These are phyloP conservation scores for Dryas alaskensis DNA, from an alignment of 306 rosid species.

Conservation along the genomic window DNA sequence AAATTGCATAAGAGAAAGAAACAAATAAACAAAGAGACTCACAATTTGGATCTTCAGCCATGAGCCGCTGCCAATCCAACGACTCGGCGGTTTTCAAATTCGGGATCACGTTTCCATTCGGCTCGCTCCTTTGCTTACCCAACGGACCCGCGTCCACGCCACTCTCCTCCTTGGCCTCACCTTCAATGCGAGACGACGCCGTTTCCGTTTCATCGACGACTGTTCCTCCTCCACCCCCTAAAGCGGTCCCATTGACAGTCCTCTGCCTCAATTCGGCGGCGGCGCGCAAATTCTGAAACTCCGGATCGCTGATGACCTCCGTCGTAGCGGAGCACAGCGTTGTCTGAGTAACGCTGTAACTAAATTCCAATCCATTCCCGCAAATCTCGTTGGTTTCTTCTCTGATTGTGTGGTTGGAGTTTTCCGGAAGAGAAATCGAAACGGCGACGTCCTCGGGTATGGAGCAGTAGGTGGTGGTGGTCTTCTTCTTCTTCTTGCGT, in stretches of 20 bases:
- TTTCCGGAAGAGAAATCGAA: background rate
- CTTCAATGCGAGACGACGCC: constrained; percentile 30
- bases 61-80: constrained; percentile 84
- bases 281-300: constrained; percentile 33
- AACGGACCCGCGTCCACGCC: constrained; percentile 30
- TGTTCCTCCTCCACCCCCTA: constrained; percentile 20
- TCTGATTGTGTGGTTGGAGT: constrained; percentile 9
- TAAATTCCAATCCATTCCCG: constrained; percentile 43
- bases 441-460: constrained; percentile 32
- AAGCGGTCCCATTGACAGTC: constrained; percentile 42
- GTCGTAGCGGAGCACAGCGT: constrained; percentile 32
- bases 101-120: constrained; percentile 36
- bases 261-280: constrained; percentile 79
- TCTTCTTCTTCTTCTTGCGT: constrained; percentile 54
- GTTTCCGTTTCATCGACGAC: constrained; percentile 26
- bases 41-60: constrained; percentile 91
- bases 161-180: constrained; percentile 35
- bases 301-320: constrained; percentile 34
- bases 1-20: constrained; percentile 20
- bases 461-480: constrained; percentile 21
- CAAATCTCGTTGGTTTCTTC: background rate
- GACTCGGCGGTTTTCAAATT: constrained; percentile 58
- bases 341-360: constrained; percentile 32
- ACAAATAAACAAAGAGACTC: constrained; percentile 34
- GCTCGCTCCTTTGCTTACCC: constrained; percentile 47